phyloP scores from a whole-genome alignment of 345 rosid species.

The Microthlaspi erraticum region DNA sequence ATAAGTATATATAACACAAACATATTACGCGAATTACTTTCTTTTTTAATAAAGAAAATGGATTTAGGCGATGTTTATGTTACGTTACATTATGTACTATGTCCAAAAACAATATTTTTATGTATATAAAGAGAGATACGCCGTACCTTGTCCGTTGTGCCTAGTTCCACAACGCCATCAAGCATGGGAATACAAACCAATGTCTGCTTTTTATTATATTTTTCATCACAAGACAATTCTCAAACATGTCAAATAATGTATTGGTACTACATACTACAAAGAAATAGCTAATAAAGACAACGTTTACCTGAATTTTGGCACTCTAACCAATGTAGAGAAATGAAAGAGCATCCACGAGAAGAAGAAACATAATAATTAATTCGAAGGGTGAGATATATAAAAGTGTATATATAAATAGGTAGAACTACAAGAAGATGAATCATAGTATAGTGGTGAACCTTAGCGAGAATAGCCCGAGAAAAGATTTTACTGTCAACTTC shows the following conservation, averaged over 20 bases:
- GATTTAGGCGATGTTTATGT: no score
- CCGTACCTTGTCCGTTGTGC: slow-evolving; percentile 71
- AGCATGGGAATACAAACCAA: slow-evolving; percentile 90
- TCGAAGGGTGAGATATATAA: background rate
- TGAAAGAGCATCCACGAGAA: background rate
- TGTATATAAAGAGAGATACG: background rate
- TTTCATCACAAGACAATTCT: slow-evolving; percentile 13
- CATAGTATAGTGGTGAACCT: slow-evolving; percentile 53
- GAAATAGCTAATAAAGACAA: background rate
- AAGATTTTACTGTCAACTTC: slow-evolving; percentile 92
- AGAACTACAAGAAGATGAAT: slow-evolving; percentile 3
- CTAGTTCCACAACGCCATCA: slow-evolving; percentile 90
- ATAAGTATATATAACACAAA: background rate
- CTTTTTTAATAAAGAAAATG: no score
- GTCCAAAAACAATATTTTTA: background rate
- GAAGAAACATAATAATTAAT: background rate
- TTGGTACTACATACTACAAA: background rate
- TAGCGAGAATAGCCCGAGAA: slow-evolving; percentile 93
- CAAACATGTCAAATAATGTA: slow-evolving; percentile 3
- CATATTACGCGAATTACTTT: background rate
- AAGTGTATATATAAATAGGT: slow-evolving; percentile 1
- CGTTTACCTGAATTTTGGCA: slow-evolving; percentile 32
- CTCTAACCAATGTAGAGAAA: slow-evolving; percentile 31
- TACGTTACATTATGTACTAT: background rate
- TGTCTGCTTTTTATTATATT: slow-evolving; percentile 56